A percentile compares a stretch with the other conserved stretches of the same genome.
phyloP scores from a whole-genome alignment of 192 early-diverging fungal species.

The Irineochytrium annulatum region DNA sequence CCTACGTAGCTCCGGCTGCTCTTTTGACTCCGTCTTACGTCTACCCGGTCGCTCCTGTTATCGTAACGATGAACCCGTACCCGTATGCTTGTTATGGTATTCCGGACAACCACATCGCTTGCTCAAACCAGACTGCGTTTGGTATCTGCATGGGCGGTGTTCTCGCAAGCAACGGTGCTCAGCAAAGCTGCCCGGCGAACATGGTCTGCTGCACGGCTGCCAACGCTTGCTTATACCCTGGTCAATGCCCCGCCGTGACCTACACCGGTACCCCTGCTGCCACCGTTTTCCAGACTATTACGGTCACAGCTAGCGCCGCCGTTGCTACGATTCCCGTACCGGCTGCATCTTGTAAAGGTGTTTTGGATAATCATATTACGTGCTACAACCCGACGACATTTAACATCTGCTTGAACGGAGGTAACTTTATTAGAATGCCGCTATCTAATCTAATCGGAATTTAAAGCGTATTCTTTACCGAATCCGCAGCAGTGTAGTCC shows the following conservation, averaged over 20 bases:
- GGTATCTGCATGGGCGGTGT: slow-evolving; percentile 1
- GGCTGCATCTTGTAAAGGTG: slow-evolving; percentile 6
- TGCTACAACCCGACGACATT: background rate
- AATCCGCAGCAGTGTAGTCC: background rate
- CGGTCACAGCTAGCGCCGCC: background rate
- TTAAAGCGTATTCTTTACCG: background rate
- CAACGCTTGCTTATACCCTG: background rate
- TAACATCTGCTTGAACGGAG: slow-evolving; percentile 2
- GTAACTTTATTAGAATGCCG: slow-evolving; percentile 6
- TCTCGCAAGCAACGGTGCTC: background rate
- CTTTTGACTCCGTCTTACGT: background rate
- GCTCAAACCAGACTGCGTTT: background rate
- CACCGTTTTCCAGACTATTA: background rate
- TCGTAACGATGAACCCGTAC: too few species aligned
- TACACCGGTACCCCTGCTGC: background rate
- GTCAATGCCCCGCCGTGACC: background rate
- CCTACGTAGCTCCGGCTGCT: background rate
- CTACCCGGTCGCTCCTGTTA: background rate
- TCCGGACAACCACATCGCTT: slow-evolving; percentile 9
- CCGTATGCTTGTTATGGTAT: background rate
- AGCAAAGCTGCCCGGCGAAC: slow-evolving; percentile 8
- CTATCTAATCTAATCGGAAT: too few species aligned
- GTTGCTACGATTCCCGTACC: background rate
- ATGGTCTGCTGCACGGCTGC: slow-evolving; percentile 10
- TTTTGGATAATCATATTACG: slow-evolving; percentile 14